Evolutionary conservation across 1,284 basidiomycete species (phyloP).

Genomic region (Omphalotus olearius): DNA sequence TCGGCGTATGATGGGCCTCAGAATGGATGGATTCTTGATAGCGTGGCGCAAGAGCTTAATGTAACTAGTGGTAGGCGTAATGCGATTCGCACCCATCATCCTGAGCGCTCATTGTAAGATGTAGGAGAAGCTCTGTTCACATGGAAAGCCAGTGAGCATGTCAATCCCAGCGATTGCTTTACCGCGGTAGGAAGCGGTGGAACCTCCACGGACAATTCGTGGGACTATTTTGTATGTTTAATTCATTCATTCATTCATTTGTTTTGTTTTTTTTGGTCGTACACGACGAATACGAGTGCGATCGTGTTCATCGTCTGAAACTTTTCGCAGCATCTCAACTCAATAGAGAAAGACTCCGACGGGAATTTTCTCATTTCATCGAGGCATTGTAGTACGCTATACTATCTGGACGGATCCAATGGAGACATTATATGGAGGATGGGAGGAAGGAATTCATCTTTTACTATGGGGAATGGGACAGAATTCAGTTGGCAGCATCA

Average conservation of each 20-base stretch:
- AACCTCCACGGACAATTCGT: background rate
- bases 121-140: conserved; percentile 5
- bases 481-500: conserved; percentile 13
- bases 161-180: conserved; percentile 9
- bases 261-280: background rate
- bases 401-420: conserved; percentile 10
- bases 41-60: conserved; percentile 10
- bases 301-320: background rate
- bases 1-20: conserved; percentile 1
- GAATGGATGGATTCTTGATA: conserved; percentile 10
- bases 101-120: background rate
- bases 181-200: conserved; percentile 3
- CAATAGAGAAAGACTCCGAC: conserved; percentile 8
- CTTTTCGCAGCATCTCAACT: conserved; percentile 11
- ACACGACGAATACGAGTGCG: background rate
- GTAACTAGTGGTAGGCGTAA: conserved; percentile 6
- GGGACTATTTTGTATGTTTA: conserved; percentile 11
- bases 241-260: too few species aligned
- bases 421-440: conserved; percentile 12
- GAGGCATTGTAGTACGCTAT: conserved; percentile 10
- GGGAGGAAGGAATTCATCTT: conserved; percentile 10
- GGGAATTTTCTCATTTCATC: conserved; percentile 11
- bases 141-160: conserved; percentile 9
- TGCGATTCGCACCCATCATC: background rate
- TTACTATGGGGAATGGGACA: conserved; percentile 8